Evolutionary conservation across 2,329 filamentous ascomycete species (phyloP).

Genomic region (Fusarium chlamydosporum): DNA sequence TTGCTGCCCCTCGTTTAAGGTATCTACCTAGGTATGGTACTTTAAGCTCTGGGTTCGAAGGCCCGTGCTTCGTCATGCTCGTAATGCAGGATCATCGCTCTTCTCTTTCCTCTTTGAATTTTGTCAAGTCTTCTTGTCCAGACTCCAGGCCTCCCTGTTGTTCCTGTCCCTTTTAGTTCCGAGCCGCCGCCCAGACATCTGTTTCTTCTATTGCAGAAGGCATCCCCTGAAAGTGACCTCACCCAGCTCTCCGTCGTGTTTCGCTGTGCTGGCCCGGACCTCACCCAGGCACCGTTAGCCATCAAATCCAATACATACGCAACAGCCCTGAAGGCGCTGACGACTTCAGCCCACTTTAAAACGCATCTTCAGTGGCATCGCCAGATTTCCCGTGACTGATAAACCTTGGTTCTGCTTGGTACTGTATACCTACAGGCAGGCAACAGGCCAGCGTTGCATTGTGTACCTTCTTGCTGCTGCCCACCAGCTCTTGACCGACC

Average conservation of each 20-base stretch:
- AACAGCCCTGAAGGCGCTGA: slow-evolving; percentile 37
- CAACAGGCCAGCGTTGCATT: slow-evolving; percentile 11
- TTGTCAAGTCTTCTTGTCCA: slow-evolving; percentile 15
- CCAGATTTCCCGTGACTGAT: slow-evolving; percentile 37
- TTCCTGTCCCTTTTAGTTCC: slow-evolving; percentile 7
- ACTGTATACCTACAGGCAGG: slow-evolving; percentile 13
- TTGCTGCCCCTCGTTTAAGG: slow-evolving; percentile 34
- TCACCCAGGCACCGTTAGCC: slow-evolving; percentile 28
- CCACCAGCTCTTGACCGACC: slow-evolving; percentile 47
- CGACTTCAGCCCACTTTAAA: slow-evolving; percentile 43
- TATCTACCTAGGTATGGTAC: not conserved
- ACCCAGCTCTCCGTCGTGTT: slow-evolving; percentile 26
- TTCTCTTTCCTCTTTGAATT: slow-evolving; percentile 22
- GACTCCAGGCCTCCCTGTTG: slow-evolving; percentile 5
- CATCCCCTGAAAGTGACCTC: slow-evolving; percentile 41
- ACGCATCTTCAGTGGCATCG: slow-evolving; percentile 40
- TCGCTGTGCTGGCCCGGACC: slow-evolving; percentile 9
- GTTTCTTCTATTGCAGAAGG: slow-evolving; percentile 1
- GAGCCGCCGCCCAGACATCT: slow-evolving; percentile 8
- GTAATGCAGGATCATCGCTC: slow-evolving; percentile 36
- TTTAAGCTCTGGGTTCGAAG: slow-evolving; percentile 33
- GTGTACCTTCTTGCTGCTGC: slow-evolving; percentile 10
- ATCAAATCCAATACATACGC: slow-evolving; percentile 29
- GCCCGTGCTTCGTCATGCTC: slow-evolving; percentile 42
- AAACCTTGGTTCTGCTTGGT: slow-evolving; percentile 8